Evolutionary conservation across 2,329 filamentous ascomycete species (phyloP).

Genomic region (Acephala macrosclerotiorum): DNA sequence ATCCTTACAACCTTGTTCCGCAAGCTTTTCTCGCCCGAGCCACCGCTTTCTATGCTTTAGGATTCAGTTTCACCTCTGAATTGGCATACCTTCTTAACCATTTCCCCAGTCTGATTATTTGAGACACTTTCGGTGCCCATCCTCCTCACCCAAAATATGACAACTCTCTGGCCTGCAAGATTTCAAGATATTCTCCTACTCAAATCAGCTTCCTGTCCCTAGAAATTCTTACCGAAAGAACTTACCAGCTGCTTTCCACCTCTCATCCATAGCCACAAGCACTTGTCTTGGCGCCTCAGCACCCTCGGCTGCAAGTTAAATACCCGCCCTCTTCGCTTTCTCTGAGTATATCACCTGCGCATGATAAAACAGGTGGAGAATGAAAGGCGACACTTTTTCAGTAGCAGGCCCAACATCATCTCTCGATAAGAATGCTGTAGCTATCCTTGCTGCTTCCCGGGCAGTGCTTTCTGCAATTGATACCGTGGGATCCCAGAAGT

Average conservation of each 20-base stretch:
- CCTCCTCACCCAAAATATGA: neutral
- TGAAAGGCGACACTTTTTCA: neutral
- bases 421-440: neutral
- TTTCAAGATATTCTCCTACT: constrained; percentile 8
- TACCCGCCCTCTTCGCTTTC: neutral
- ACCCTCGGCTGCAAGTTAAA: neutral
- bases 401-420: neutral
- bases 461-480: neutral
- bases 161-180: neutral
- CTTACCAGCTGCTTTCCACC: neutral
- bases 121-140: neutral
- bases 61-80: neutral
- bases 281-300: neutral
- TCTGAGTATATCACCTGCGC: neutral
- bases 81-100: too few species aligned
- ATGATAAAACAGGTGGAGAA: neutral
- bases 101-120: too few species aligned
- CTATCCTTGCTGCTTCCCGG: neutral
- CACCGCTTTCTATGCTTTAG: too few species aligned
- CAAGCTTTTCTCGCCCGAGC: neutral
- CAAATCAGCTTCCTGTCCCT: neutral
- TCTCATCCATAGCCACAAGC: neutral
- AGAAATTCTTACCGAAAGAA: neutral
- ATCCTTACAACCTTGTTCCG: neutral
- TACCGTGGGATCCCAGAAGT: neutral